phyloP scores from a whole-genome alignment of 345 rosid genomes.

The Heritiera littoralis region DNA sequence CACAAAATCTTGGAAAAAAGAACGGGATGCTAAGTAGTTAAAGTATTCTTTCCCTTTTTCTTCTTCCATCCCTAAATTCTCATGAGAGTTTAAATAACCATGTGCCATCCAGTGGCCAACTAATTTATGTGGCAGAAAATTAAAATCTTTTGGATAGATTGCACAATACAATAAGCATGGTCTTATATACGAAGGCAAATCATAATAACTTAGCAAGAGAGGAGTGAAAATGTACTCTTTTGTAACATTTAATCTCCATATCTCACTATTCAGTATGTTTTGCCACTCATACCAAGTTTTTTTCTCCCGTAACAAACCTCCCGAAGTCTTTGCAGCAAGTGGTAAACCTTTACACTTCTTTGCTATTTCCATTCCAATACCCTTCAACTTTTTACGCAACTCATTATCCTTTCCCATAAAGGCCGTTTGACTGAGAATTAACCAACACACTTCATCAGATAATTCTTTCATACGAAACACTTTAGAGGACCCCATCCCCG shows the following conservation, averaged over 20 bases:
- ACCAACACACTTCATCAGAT: no score
- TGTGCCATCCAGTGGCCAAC: not conserved
- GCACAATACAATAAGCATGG: not conserved
- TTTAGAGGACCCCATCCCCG: no score
- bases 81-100: not conserved
- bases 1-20: not conserved
- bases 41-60: not conserved
- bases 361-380: not conserved
- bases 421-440: no score
- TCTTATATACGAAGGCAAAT: not conserved
- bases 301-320: not conserved
- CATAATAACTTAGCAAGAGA: not conserved
- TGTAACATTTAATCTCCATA: not conserved
- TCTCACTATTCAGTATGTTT: not conserved
- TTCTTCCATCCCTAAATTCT: not conserved
- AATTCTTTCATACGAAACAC: no score
- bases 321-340: no score
- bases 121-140: not conserved
- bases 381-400: no score
- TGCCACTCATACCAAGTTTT: not conserved
- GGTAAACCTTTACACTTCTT: not conserved
- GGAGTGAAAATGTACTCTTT: not conserved
- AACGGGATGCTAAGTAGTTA: not conserved
- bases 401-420: no score
- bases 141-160: not conserved